Base-by-base conservation (phyloP, 768 basidiomycete genomes). In the Amanita thiersii region DNA sequence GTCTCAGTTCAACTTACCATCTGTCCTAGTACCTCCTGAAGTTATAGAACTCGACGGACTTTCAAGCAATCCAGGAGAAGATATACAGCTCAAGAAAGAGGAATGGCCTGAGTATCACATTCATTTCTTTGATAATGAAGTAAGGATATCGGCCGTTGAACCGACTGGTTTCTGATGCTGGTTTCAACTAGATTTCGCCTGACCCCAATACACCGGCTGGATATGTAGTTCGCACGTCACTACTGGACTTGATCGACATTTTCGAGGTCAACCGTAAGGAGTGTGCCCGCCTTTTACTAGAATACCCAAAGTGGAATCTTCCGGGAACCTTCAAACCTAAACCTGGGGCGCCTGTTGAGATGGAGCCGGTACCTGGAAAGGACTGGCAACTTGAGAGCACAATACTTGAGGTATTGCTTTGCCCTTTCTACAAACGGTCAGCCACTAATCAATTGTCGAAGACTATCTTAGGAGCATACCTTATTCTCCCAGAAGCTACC, bases 181-280 rank as follows among this genome's bases (percentile, higher is more conserved):
- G 31, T 31, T 51, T 15, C 37, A 20, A 18, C 10, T 50, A 93
- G 90, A 64, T 87, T 15, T 83, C 86, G 1, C 88, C 88, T 1
- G 74, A 87, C 44, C 77, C 82, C 3, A 71, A 70, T 36, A 84
- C 79, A 2, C 75, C 85, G 0, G 63, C 76, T 6, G 92, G 92
- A 3, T 94, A 91, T 60, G 68, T 82, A 19, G 71, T 96, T 4
- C 84, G 85, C 18, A 73, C 81, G 8, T 69, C 79, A 17, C 59
- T 96, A 7, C 61, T 77, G 5, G 92, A 97, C 54, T 73, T 82
- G 14, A 61, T 96, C 30, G 78, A 89, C 44, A 84, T 97, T 11
- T 98, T 88, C 53, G 94, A 98, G 58, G 77, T 96, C 37, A 98
- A 99, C 59, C 78, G 96, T 41, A 96, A 94, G 58, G 96, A 99